phyloP scores from a whole-genome alignment of 2,329 filamentous ascomycete species.

The Sarocladium brachiariae region DNA sequence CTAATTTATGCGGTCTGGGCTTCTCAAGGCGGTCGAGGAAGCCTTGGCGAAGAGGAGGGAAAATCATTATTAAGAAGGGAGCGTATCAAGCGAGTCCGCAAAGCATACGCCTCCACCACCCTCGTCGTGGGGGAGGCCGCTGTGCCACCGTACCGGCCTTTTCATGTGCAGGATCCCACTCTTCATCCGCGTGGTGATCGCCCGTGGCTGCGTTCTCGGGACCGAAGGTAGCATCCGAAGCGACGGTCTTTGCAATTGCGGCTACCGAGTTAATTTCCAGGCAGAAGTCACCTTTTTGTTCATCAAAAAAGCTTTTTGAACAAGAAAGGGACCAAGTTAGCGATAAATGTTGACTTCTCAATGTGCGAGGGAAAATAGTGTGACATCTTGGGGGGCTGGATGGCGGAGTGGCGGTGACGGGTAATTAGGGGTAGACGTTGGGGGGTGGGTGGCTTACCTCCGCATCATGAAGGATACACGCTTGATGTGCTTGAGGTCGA shows the following conservation, averaged over 20 bases:
- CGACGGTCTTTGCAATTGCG: constrained; percentile 11
- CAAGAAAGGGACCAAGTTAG: not conserved
- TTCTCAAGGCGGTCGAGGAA: not conserved
- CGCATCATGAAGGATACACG: constrained; percentile 73
- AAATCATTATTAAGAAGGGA: too few species aligned
- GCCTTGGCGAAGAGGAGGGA: too few species aligned
- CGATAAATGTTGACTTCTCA: not conserved
- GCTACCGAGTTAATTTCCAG: constrained; percentile 24
- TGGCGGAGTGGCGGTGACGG: not conserved
- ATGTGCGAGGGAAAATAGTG: too few species aligned
- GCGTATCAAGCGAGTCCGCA: constrained; percentile 8
- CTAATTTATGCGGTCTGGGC: not conserved
- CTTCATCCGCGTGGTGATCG: constrained; percentile 2
- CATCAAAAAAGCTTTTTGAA: constrained; percentile 63
- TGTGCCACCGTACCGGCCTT: constrained; percentile 3
- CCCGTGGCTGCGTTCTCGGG: not conserved
- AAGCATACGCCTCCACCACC: constrained; percentile 12
- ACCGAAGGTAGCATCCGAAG: not conserved
- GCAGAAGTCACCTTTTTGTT: constrained; percentile 61
- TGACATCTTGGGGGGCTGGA: not conserved
- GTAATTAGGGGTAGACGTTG: too few species aligned
- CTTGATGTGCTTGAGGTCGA: constrained; percentile 56
- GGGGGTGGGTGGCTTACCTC: constrained; percentile 52
- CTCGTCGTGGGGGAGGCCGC: not conserved
- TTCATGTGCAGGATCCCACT: not conserved